Evolutionary conservation across 768 basidiomycete species (phyloP).

Genomic region (Rhizopogon vesiculosus): DNA sequence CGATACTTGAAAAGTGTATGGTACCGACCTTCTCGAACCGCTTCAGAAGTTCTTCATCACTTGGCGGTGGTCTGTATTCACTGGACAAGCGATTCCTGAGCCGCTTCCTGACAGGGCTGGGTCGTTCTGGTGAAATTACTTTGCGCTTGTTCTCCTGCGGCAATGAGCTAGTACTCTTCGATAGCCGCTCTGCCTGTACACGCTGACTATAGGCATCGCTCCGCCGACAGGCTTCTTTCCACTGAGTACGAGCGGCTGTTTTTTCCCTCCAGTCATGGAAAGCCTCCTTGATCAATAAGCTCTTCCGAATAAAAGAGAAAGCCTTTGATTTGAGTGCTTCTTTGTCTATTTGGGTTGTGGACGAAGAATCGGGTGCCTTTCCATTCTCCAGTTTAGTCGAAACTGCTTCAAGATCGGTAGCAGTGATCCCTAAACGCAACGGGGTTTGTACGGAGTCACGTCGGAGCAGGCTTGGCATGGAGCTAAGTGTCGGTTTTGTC

Average conservation of each 20-base stretch:
- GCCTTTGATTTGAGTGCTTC: constrained; percentile 36
- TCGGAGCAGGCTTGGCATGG: constrained; percentile 14
- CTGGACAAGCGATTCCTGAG: constrained; percentile 29
- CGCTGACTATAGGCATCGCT: constrained; percentile 60
- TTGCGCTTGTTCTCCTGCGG: constrained; percentile 20
- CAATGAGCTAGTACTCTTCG: constrained; percentile 16
- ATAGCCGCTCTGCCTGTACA: constrained; percentile 30
- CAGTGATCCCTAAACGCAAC: constrained; percentile 13
- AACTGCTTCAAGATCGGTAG: constrained; percentile 7
- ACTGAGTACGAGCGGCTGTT: constrained; percentile 43
- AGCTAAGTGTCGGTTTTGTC: constrained; percentile 5
- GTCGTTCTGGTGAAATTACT: constrained; percentile 16
- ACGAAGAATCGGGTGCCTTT: neutral
- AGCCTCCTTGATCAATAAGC: constrained; percentile 34
- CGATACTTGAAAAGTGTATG: neutral
- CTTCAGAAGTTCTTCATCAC: constrained; percentile 60
- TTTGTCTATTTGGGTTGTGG: constrained; percentile 5
- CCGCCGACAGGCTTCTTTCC: constrained; percentile 55
- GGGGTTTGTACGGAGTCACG: constrained; percentile 22
- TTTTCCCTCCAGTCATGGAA: constrained; percentile 46
- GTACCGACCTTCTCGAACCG: constrained; percentile 62
- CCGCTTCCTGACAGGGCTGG: constrained; percentile 21
- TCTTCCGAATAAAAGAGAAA: constrained; percentile 35
- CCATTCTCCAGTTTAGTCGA: constrained; percentile 6
- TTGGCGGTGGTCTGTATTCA: constrained; percentile 49